Percentiles rank a stretch among this genome's conserved stretches.
phyloP scores from a whole-genome alignment of 2,329 filamentous ascomycete genomes.

The Fusarium xyrophilum region DNA sequence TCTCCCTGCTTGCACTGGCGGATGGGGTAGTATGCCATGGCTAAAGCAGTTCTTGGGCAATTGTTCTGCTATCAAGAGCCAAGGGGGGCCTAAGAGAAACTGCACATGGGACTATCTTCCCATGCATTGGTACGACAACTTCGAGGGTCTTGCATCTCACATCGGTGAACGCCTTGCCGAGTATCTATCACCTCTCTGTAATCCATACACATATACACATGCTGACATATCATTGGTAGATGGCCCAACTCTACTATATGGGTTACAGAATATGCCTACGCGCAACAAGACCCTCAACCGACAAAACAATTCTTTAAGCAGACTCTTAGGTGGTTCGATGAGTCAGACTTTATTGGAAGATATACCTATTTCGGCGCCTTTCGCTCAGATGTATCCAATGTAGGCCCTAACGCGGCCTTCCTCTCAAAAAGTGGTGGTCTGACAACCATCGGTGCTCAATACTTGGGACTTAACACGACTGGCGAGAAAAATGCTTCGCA shows the following conservation, averaged over 20 bases:
- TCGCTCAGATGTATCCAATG: slow-evolving; percentile 71
- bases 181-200: slow-evolving; percentile 38
- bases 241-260: slow-evolving; percentile 71
- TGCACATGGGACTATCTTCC: slow-evolving; percentile 70
- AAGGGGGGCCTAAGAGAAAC: slow-evolving; percentile 50
- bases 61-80: slow-evolving; percentile 66
- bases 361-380: slow-evolving; percentile 83
- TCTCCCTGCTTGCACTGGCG: slow-evolving; percentile 73
- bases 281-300: slow-evolving; percentile 60
- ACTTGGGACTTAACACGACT: slow-evolving; percentile 65
- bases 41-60: slow-evolving; percentile 68
- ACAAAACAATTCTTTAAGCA: slow-evolving; percentile 74
- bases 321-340: slow-evolving; percentile 70
- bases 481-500: slow-evolving; percentile 44
- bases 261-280: slow-evolving; percentile 78
- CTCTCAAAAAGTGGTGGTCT: slow-evolving; percentile 71
- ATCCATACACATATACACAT: rapidly evolving
- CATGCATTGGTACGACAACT: slow-evolving; percentile 73
- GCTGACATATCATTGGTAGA: slow-evolving; percentile 43
- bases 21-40: slow-evolving; percentile 68
- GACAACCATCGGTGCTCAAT: slow-evolving; percentile 80
- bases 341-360: slow-evolving; percentile 60
- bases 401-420: slow-evolving; percentile 76
- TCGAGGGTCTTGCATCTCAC: slow-evolving; percentile 71
- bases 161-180: slow-evolving; percentile 59